phyloP scores from a whole-genome alignment of 495 filamentous ascomycete genomes.

The Aspergillus baeticus region DNA sequence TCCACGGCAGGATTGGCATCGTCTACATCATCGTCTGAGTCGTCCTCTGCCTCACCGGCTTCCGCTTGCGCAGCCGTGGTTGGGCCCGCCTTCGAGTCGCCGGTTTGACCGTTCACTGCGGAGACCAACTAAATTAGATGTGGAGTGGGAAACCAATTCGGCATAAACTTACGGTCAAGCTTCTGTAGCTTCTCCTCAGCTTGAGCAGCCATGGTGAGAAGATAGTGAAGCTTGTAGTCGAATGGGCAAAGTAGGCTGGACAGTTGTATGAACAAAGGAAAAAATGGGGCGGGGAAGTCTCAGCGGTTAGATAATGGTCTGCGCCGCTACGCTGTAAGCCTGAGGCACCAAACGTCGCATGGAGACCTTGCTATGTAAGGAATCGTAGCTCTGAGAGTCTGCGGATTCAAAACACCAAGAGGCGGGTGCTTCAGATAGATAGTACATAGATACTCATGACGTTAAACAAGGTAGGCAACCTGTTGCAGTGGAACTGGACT shows the following conservation, averaged over 20 bases:
- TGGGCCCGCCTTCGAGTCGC: constrained; percentile 41
- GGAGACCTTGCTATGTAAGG: too few species aligned
- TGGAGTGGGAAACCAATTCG: not conserved
- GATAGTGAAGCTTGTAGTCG: constrained; percentile 6
- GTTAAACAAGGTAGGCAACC: too few species aligned
- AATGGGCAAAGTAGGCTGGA: constrained; percentile 5
- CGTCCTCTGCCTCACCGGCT: constrained; percentile 56
- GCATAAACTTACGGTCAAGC: constrained; percentile 44
- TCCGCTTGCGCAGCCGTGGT: constrained; percentile 37
- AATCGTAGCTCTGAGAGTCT: too few species aligned
- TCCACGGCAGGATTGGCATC: constrained; percentile 44
- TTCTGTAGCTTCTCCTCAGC: constrained; percentile 50
- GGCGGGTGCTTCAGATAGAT: too few species aligned
- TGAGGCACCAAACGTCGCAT: not conserved
- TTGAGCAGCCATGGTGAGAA: constrained; percentile 53
- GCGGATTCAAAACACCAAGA: too few species aligned
- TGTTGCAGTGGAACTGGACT: too few species aligned
- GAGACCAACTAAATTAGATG: constrained; percentile 25
- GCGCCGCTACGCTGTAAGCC: constrained; percentile 14
- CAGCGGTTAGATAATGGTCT: constrained; percentile 3
- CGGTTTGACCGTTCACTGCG: constrained; percentile 50
- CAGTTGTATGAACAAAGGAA: constrained; percentile 5
- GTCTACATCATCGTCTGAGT: constrained; percentile 64
- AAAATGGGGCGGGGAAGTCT: constrained; percentile 19
- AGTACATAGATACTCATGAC: too few species aligned